Conservation (phyloP, 169 alveolate genomes). For the Eimeria sp. region DNA sequence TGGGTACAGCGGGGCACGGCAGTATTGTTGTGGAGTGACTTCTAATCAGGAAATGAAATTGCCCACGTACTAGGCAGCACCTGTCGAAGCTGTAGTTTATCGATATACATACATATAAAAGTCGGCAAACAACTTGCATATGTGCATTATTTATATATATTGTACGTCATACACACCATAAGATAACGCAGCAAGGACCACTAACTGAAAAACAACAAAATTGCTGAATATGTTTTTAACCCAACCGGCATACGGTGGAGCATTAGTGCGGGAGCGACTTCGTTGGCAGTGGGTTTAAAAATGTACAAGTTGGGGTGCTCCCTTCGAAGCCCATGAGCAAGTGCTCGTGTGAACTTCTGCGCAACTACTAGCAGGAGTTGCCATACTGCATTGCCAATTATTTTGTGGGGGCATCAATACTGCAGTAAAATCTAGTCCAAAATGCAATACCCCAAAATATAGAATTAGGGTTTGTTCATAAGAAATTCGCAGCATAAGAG, state of each 20-base stretch:
- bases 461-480: neutral
- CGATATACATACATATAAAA: too few relatives aligned
- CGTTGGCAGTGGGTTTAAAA: neutral
- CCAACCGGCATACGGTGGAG: neutral
- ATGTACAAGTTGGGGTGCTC: too few relatives aligned
- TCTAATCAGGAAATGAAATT: neutral
- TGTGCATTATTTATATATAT: too few relatives aligned
- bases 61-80: neutral
- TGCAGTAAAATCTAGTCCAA: neutral
- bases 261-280: too few relatives aligned
- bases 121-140: too few relatives aligned
- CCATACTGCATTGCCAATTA: neutral
- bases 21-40: constrained; percentile 79
- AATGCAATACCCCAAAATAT: neutral
- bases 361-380: neutral
- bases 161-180: too few relatives aligned
- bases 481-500: neutral
- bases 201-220: neutral
- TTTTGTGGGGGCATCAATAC: neutral
- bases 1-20: constrained; percentile 84
- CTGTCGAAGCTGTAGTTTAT: neutral
- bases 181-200: neutral
- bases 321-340: neutral
- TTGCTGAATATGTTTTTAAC: neutral
- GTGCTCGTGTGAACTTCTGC: neutral